These are phyloP conservation scores for Yarrowia alimentaria DNA, from an alignment of 805 yeast species.

Conservation along the genomic window DNA sequence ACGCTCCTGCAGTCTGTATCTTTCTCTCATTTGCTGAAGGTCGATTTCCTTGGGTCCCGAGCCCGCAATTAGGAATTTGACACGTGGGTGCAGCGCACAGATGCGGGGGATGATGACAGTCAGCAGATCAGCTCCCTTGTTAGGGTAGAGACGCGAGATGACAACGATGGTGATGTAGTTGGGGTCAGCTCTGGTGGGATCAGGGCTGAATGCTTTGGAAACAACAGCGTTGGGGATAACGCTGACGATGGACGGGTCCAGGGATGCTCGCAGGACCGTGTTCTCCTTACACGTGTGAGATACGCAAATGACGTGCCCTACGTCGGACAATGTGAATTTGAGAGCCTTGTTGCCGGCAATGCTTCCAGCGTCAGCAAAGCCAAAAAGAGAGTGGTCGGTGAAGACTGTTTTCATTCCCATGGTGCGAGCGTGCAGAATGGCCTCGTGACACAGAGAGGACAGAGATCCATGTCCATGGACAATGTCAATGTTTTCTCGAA, in stretches of 20 bases:
- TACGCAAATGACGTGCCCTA: slow-evolving; percentile 94
- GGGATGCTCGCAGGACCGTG: slow-evolving; percentile 80
- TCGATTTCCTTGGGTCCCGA: slow-evolving; percentile 96
- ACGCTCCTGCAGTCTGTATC: slow-evolving; percentile 77
- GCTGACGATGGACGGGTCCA: slow-evolving; percentile 73
- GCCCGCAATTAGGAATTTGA: slow-evolving; percentile 86
- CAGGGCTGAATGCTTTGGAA: slow-evolving; percentile 64
- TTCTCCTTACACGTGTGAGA: slow-evolving; percentile 96
- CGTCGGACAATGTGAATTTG: slow-evolving; percentile 77
- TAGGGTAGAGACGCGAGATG: slow-evolving; percentile 88
- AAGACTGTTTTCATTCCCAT: slow-evolving; percentile 91
- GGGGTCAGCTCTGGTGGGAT: slow-evolving; percentile 38
- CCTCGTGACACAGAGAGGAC: slow-evolving; percentile 83
- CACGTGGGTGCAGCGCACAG: slow-evolving; percentile 60
- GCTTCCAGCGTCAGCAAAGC: slow-evolving; percentile 81
- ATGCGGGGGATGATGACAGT: slow-evolving; percentile 82
- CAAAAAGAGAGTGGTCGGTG: slow-evolving; percentile 95
- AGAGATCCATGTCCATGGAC: slow-evolving; percentile 95
- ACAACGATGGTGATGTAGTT: slow-evolving; percentile 75
- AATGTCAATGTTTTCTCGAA: slow-evolving; percentile 81
- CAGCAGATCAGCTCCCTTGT: slow-evolving; percentile 90
- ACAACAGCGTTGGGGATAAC: slow-evolving; percentile 98
- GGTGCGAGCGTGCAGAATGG: slow-evolving; percentile 83
- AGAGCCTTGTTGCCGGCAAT: slow-evolving; percentile 83
- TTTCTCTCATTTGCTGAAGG: slow-evolving; percentile 91